Conservation (phyloP, 495 filamentous ascomycete species). For the Penicillium herquei region DNA sequence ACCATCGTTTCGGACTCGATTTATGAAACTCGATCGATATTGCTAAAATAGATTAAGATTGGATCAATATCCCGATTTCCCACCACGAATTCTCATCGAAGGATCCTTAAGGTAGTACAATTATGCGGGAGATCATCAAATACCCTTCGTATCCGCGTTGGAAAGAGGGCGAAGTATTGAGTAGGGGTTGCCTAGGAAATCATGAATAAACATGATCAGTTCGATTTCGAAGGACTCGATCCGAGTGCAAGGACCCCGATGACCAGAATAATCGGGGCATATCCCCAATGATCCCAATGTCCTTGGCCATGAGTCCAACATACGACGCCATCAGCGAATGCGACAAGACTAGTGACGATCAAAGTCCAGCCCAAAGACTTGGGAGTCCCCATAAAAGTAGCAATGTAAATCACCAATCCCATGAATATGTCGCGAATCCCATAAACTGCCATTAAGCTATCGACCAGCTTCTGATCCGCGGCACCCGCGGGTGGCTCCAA, state of each 20-base stretch:
- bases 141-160: too few species aligned
- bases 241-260: slow-evolving; percentile 22
- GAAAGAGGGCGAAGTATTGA: too few species aligned
- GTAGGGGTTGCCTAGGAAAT: too few species aligned
- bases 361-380: slow-evolving; percentile 47
- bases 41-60: too few species aligned
- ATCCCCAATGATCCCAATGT: slow-evolving; percentile 56
- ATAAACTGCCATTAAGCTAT: slow-evolving; percentile 48
- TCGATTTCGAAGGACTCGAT: too few species aligned
- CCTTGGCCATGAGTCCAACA: slow-evolving; percentile 41
- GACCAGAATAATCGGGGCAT: slow-evolving; percentile 42
- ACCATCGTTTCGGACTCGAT: too few species aligned
- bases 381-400: slow-evolving; percentile 35
- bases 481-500: slow-evolving; percentile 31
- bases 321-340: slow-evolving; percentile 46
- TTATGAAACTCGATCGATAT: too few species aligned
- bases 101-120: too few species aligned
- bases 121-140: too few species aligned
- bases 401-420: slow-evolving; percentile 44
- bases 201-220: too few species aligned
- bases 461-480: slow-evolving; percentile 31
- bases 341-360: slow-evolving; percentile 43
- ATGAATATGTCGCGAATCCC: slow-evolving; percentile 55
- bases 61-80: too few species aligned
- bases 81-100: too few species aligned